Conservation (phyloP, 73 alveolate species). For the Paramecium sonneborni region DNA sequence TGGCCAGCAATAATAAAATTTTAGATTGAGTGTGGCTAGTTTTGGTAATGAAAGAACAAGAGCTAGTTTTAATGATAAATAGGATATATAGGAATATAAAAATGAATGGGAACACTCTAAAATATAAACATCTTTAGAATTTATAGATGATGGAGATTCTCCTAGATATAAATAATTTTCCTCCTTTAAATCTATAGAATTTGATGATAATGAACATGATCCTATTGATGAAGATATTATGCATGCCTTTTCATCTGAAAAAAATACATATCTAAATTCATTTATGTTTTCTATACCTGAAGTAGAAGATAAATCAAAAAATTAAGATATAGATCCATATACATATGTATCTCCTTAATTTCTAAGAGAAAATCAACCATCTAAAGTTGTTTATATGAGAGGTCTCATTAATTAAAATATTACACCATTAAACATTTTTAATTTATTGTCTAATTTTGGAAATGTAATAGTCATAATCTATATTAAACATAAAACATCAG, state of each 20-base stretch:
- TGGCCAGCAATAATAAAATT: background rate
- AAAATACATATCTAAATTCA: background rate
- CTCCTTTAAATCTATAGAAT: background rate
- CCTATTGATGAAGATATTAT: background rate
- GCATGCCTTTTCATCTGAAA: background rate
- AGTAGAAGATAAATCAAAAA: constrained; percentile 30
- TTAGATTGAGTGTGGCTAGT: background rate
- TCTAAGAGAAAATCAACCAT: constrained; percentile 53
- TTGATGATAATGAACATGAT: constrained; percentile 43
- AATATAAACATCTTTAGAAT: constrained; percentile 6
- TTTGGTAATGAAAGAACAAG: constrained; percentile 5
- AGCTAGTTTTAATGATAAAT: constrained; percentile 3
- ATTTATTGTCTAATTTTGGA: constrained; percentile 64
- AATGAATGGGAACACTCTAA: constrained; percentile 24
- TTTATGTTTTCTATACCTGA: background rate
- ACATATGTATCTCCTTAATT: constrained; percentile 56
- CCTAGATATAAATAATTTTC: background rate
- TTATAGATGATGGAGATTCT: background rate
- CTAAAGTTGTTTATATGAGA: constrained; percentile 62
- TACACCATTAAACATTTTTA: constrained; percentile 54
- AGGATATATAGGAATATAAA: background rate
- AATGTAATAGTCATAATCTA: constrained; percentile 48
- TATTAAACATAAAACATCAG: constrained; percentile 45
- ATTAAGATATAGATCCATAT: constrained; percentile 57
- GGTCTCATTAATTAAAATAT: constrained; percentile 44